These are phyloP conservation scores for Agaricus subrufescens DNA, from an alignment of 768 basidiomycete species.

Conservation along the genomic window DNA sequence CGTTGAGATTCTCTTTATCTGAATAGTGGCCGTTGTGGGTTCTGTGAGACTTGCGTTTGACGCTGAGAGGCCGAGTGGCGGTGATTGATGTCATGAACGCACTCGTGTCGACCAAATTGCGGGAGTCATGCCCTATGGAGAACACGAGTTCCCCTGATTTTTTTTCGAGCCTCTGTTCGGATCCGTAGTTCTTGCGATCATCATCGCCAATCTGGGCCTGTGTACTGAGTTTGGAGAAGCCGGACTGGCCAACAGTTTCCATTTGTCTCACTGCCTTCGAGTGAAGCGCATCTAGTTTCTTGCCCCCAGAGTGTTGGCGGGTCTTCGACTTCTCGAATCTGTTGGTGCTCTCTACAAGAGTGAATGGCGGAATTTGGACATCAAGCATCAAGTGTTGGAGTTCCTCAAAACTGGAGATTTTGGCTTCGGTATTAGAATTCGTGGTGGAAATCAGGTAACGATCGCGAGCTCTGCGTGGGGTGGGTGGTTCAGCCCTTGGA, in stretches of 20 bases:
- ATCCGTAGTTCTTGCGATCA: neutral
- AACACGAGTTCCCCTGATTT: slow-evolving; percentile 3
- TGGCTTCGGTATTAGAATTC: slow-evolving; percentile 7
- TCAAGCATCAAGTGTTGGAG: slow-evolving; percentile 12
- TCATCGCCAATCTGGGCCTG: neutral
- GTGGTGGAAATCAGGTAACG: neutral
- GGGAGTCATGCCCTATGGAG: slow-evolving; percentile 3
- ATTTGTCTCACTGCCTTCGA: neutral
- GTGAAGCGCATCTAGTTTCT: slow-evolving; percentile 1
- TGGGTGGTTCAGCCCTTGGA: slow-evolving; percentile 11
- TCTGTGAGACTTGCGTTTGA: slow-evolving; percentile 29
- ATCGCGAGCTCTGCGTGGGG: slow-evolving; percentile 4
- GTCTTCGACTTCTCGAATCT: neutral
- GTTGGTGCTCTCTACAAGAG: slow-evolving; percentile 20
- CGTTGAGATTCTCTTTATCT: slow-evolving; percentile 17
- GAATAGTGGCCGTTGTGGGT: slow-evolving; percentile 16
- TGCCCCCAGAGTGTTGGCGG: slow-evolving; percentile 43
- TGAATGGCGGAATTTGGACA: slow-evolving; percentile 18
- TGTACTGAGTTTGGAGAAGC: neutral
- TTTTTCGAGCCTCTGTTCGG: neutral
- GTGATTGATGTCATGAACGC: neutral
- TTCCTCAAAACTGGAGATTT: slow-evolving; percentile 16
- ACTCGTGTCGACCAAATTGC: neutral
- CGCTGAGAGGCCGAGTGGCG: slow-evolving; percentile 37
- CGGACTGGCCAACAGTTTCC: neutral